Conservation (phyloP, 306 rosid genomes). For the Datisca glomerata region DNA sequence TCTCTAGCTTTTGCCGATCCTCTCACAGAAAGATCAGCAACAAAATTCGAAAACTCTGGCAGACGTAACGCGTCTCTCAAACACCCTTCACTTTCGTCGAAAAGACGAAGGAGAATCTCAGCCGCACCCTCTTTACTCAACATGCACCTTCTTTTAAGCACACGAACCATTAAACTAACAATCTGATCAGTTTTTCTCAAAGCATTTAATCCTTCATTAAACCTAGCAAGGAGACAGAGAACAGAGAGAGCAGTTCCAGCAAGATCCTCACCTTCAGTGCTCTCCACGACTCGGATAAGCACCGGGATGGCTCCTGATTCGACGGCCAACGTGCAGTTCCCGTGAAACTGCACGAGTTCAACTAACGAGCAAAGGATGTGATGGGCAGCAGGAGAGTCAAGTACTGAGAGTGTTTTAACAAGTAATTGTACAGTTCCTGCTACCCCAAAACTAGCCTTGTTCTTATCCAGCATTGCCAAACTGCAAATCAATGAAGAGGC, state of each 20-base stretch:
- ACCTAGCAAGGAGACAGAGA: conserved; percentile 54
- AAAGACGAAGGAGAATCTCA: conserved; percentile 57
- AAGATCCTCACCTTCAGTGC: conserved; percentile 29
- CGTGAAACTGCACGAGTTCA: conserved; percentile 71
- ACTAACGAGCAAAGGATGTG: conserved; percentile 54
- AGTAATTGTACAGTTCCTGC: conserved; percentile 56
- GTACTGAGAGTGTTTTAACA: conserved; percentile 27
- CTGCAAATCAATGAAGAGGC: conserved; percentile 60
- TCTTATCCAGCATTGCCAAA: conserved; percentile 70
- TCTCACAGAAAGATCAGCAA: conserved; percentile 68
- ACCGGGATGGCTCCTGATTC: conserved; percentile 39
- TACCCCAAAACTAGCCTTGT: conserved; percentile 80
- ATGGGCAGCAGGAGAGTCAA: conserved; percentile 23
- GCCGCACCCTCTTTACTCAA: conserved; percentile 71
- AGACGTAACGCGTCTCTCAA: conserved; percentile 38
- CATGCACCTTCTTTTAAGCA: conserved; percentile 57
- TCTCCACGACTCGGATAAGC: conserved; percentile 32
- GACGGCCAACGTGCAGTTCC: conserved; percentile 72
- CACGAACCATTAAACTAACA: conserved; percentile 31
- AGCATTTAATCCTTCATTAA: conserved; percentile 57
- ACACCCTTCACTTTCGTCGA: conserved; percentile 51
- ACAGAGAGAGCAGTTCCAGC: conserved; percentile 46
- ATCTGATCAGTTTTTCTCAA: conserved; percentile 32
- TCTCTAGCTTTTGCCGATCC: conserved; percentile 56
- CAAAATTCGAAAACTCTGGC: conserved; percentile 31